Conservation (phyloP, 192 early-diverging fungal species). For the Piromyces finnis region DNA sequence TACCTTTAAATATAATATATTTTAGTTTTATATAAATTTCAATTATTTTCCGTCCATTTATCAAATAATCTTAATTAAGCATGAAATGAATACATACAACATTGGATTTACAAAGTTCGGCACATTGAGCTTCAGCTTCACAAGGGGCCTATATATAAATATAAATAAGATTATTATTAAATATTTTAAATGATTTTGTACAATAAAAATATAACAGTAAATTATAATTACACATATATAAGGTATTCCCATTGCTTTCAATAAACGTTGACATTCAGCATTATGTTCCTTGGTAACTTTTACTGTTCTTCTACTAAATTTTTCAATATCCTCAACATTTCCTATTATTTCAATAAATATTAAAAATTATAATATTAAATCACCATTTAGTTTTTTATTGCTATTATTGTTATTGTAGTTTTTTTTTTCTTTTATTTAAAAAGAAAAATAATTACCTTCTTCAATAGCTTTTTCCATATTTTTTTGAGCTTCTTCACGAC, state of each 20-base stretch:
- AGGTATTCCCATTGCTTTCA: constrained; percentile 87
- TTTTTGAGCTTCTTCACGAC: constrained; percentile 47
- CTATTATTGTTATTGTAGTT: too few relatives aligned
- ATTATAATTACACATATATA: constrained; percentile 45
- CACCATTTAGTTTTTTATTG: too few relatives aligned
- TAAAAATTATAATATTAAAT: too few relatives aligned
- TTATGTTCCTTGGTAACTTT: constrained; percentile 90
- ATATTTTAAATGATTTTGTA: too few relatives aligned
- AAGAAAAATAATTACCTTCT: too few relatives aligned
- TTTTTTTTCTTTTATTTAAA: too few relatives aligned
- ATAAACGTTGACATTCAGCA: constrained; percentile 69
- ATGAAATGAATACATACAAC: constrained; percentile 22
- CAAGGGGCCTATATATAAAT: constrained; percentile 50
- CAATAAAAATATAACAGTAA: too few relatives aligned
- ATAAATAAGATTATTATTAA: background rate
- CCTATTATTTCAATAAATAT: too few relatives aligned
- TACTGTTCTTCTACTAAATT: constrained; percentile 71
- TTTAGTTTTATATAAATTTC: too few relatives aligned
- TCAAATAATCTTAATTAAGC: too few relatives aligned
- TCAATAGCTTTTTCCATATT: constrained; percentile 56
- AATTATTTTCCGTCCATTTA: too few relatives aligned
- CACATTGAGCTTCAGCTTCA: constrained; percentile 97
- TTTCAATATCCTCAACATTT: constrained; percentile 59
- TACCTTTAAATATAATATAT: constrained; percentile 33
- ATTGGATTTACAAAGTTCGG: constrained; percentile 67